These are phyloP conservation scores for Firmiana major DNA, from an alignment of 345 rosid species.

Conservation along the genomic window DNA sequence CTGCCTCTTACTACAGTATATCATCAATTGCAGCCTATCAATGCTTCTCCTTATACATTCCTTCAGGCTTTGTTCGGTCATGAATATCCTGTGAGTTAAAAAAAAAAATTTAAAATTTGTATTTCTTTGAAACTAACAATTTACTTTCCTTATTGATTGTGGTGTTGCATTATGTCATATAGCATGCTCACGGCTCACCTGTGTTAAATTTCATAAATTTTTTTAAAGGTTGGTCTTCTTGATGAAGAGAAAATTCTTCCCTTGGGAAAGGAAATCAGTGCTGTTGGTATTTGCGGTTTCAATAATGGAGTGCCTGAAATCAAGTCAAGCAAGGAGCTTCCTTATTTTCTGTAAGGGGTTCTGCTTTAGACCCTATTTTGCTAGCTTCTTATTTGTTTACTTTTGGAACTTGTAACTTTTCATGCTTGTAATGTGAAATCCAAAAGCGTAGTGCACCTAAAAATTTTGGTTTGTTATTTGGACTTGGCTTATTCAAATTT, in stretches of 20 bases:
- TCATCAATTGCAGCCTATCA: conserved; percentile 65
- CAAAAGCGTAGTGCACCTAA: not conserved
- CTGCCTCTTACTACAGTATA: conserved; percentile 83
- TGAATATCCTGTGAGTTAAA: conserved; percentile 60
- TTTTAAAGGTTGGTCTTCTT: conserved; percentile 71
- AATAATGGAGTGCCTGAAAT: conserved; percentile 71
- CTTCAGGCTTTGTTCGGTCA: conserved; percentile 83
- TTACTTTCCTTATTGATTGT: not conserved
- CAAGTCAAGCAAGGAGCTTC: conserved; percentile 80
- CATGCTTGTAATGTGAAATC: not conserved
- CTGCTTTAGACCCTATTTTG: not conserved
- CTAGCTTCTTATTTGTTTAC: not conserved
- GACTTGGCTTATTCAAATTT: not conserved
- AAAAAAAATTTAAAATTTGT: not conserved
- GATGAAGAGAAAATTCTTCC: conserved; percentile 94
- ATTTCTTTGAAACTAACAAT: not conserved
- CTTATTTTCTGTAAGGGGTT: conserved; percentile 77
- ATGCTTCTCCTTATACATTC: conserved; percentile 72
- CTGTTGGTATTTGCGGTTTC: conserved; percentile 58
- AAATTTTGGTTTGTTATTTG: not conserved
- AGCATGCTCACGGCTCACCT: not conserved
- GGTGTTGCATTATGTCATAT: not conserved
- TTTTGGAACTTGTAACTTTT: not conserved
- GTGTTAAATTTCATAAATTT: conserved; percentile 1
- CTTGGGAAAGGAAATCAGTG: conserved; percentile 60